Base-by-base conservation (phyloP, 495 filamentous ascomycete species). In the Mytilinidion resinicola region DNA sequence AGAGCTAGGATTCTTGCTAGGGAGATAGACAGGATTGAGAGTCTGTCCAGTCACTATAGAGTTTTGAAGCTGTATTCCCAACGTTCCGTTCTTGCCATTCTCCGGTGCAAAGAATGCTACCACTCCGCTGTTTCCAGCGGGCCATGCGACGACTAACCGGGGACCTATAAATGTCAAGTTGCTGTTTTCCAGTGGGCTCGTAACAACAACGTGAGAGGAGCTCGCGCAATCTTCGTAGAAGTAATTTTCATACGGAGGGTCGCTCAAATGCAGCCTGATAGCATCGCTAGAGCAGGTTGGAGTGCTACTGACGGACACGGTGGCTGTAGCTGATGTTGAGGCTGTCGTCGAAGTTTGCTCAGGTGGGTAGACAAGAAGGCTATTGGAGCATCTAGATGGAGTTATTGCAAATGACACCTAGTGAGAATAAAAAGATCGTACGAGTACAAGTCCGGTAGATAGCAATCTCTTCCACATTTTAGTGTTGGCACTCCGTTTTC, bases 81-180 rank as follows among this genome's bases (percentile, higher is more conserved):
- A 71, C 1, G 75, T 74, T n/a, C 80, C 79, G 53, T 82, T 80
- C 25, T 71, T 59, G 21, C 78, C 78, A 60, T 77, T 80, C 36
- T 74, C 61, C 2, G 82, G 77, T 20, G 69, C 69, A 54, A 85
- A 85, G 65, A 74, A 84, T 3, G 76, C 64, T 7, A 74, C 74
- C 33, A 77, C 72, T 33, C 83, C 83, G 54, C 82, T 85, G 64
- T 86, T 80, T 10, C 83, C 83, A 9, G 82, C 80, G 9, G 83
- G 82, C 83, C 83, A 86, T 10, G 83, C 83, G 42, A 85, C 67
- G 11, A 86, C 70, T 48, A 85, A 64, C 50, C 82, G 73, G 17
- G 82, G 81, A 1, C 74, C 66, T 54, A 83, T 82, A 41, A 79
- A 61, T 4, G 70, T 74, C 0, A 85, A 73, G 52, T 84, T 73